Conservation (phyloP, 1,284 basidiomycete species). For the Peniophora sp. region DNA sequence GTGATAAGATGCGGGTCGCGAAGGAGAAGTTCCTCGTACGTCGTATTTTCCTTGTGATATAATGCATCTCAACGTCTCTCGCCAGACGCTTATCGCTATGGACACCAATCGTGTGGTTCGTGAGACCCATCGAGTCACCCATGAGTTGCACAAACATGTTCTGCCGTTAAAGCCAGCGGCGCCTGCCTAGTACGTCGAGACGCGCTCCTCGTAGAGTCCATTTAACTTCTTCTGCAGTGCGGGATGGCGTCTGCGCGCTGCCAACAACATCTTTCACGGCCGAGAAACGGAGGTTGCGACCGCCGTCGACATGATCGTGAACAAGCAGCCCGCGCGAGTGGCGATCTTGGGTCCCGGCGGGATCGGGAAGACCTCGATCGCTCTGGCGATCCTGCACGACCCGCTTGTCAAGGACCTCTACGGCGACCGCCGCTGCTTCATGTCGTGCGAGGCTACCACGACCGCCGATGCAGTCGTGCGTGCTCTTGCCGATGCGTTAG, state of each 20-base stretch:
- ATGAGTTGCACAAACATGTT: not conserved
- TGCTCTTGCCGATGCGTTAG: conserved; percentile 12
- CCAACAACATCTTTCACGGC: not conserved
- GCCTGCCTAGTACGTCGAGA: not conserved
- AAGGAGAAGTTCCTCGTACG: too few species aligned
- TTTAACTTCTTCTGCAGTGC: not conserved
- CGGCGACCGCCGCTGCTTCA: conserved; percentile 15
- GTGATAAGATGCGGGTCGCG: too few species aligned
- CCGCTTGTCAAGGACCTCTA: conserved; percentile 10
- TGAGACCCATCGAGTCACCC: not conserved
- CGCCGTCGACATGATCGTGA: not conserved
- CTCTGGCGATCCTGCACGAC: conserved; percentile 19
- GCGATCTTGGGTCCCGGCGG: conserved; percentile 24
- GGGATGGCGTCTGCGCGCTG: not conserved
- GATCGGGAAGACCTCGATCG: conserved; percentile 27
- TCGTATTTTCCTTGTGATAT: too few species aligned
- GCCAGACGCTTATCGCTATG: too few species aligned
- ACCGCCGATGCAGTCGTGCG: conserved; percentile 14
- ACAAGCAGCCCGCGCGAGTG: conserved; percentile 5
- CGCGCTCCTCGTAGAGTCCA: not conserved
- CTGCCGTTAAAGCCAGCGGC: not conserved
- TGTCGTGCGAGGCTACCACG: conserved; percentile 18
- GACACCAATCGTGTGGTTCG: not conserved
- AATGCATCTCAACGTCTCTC: too few species aligned
- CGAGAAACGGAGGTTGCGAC: not conserved